Evolutionary conservation across 2,329 filamentous ascomycete species (phyloP), one percentile per base, ranked within the genome.

Genomic region (Chaetomiaceae sp.): DNA sequence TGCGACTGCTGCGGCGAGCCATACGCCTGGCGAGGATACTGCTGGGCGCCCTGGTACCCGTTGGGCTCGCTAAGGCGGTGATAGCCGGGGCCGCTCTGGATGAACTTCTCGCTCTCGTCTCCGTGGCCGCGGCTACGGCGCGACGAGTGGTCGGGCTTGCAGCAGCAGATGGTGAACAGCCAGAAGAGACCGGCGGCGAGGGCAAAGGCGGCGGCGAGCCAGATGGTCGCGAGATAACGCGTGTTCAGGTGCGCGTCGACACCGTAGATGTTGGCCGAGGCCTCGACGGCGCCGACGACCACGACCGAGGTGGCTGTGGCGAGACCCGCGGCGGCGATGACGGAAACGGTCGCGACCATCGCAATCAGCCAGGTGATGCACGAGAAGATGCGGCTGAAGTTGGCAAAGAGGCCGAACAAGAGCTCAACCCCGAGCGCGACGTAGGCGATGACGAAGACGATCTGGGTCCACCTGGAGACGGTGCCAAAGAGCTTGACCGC

Each of bases 141-240:
- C 42, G 63, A 56, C 58, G 67, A 68, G 62, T 67, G 69, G 60
- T 89, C 89, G 62, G 74, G 71, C 53, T 80, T 84, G 78, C 91
- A 96, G 82, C 91, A 97, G 85, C 92, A 97, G 65, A 87, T 81
- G 70, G 85, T 89, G 69, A 95, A 82, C 66, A 91, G 74, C 92
- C 94, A 97, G 85, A 97, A 96, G 67, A 96, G 72, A 59, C 81
- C 82, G 7, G 87, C 86, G 37, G 71, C 88, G 30, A 94, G 67
- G 57, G 86, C 85, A 67, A 95, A 90, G 25, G 81, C 87, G 34
- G 86, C 85, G 38, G 85, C 85, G 55, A 97, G 76, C 89, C 91
- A 96, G 63, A 87, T 81, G 18, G 84, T 73, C 32, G 78, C 78
- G 50, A 94, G 82, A 73, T 87, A 92, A 54, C 76, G 74, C 27